Percentiles rank a stretch among this genome's conserved stretches.
Conservation (phyloP, 2,329 filamentous ascomycete genomes). For the Annulohypoxylon truncatum region DNA sequence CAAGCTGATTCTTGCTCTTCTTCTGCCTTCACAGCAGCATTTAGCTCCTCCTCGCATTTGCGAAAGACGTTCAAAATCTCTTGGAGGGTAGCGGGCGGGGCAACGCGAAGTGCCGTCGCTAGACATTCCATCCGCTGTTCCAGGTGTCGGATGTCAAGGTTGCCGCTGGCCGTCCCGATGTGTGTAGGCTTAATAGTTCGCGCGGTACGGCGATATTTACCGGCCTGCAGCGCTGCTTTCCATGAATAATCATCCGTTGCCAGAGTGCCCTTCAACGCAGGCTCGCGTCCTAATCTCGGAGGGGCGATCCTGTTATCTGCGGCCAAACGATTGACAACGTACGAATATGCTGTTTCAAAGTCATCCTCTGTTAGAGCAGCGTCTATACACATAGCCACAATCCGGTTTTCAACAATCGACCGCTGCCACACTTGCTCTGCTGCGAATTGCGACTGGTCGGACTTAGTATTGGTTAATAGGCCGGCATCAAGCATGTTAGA, state of each 20-base stretch:
- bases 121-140: slow-evolving; percentile 86
- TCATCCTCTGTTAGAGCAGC: slow-evolving; percentile 80
- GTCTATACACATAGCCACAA: slow-evolving; percentile 84
- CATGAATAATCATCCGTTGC: slow-evolving; percentile 75
- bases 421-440: slow-evolving; percentile 49
- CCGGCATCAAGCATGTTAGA: slow-evolving; percentile 73
- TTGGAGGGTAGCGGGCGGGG: slow-evolving; percentile 75
- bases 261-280: slow-evolving; percentile 43
- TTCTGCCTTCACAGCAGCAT: slow-evolving; percentile 73
- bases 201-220: slow-evolving; percentile 73
- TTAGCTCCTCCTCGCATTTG: slow-evolving; percentile 81
- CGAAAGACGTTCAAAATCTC: slow-evolving; percentile 81
- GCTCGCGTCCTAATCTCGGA: slow-evolving; percentile 31
- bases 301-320: slow-evolving; percentile 44
- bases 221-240: slow-evolving; percentile 82
- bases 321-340: slow-evolving; percentile 77
- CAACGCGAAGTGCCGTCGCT: slow-evolving; percentile 78
- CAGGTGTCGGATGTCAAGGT: slow-evolving; percentile 74
- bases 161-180: slow-evolving; percentile 68
- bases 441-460: slow-evolving; percentile 42
- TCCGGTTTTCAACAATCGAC: slow-evolving; percentile 68
- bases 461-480: slow-evolving; percentile 54
- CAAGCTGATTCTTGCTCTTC: slow-evolving; percentile 76
- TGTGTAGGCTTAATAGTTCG: slow-evolving; percentile 68
- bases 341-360: slow-evolving; percentile 89